Base-by-base conservation (phyloP, 2,329 filamentous ascomycete species). In the Fusarium marasasianum region DNA sequence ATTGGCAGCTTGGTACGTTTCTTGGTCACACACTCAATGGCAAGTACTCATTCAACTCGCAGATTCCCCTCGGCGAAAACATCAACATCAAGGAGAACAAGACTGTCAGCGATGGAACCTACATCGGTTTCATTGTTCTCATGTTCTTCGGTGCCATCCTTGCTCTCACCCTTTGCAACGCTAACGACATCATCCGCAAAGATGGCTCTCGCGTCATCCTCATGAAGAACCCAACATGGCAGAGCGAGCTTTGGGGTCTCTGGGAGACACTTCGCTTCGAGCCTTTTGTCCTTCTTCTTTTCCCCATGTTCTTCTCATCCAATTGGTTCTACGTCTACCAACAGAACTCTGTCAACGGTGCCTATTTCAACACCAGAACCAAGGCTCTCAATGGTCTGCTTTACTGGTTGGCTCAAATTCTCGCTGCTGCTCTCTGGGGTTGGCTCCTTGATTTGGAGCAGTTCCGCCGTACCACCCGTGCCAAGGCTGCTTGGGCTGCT, bases 201-300 rank as follows among this genome's bases (percentile, higher is more conserved):
- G 94, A 98, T 80, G 94, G 94, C 66, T 92, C 92, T 66, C 89
- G 90, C 67, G 91, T 97, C 79, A 94, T 97, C 72, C 83, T 95
- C 72, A 97, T 96, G 93, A 96, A 96, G 86, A 93, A 97, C 82
- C 95, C 95, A 8, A 93, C 93, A 58, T 97, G 93, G 93, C 90
- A 90, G 79, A 91, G 93, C 7, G 95, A 98, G 83, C 82, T 97
- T 70, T 73, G 88, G 24, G 95, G 95, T 63, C 89, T 98, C 6
- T 92, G 87, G 82, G 88, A 96, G 81, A 94, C 93, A 2, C 83
- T 97, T 64, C 83, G 84, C 57, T 87, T 87, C 38, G 92, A 96
- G 76, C 90, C 90, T 11, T 95, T 78, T 79, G 92, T 95, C 74
- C 74, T 94, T 54, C 82, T 91, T 12, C 87, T 95, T 24, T 95